phyloP scores from a whole-genome alignment of 2,329 filamentous ascomycete genomes.

The Colletotrichum limetticola region DNA sequence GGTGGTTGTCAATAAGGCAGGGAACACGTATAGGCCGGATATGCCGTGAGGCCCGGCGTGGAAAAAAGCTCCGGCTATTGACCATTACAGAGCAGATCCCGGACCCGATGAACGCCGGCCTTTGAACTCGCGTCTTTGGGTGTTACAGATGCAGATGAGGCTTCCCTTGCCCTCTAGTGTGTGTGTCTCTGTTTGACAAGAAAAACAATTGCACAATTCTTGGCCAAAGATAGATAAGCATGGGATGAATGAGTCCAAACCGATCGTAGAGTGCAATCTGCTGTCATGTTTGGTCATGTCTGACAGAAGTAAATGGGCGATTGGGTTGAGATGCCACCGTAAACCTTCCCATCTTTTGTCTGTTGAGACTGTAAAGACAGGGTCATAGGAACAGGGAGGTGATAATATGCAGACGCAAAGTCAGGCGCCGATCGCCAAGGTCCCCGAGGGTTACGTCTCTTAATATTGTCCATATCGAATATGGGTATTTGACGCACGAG shows the following conservation, averaged over 20 bases:
- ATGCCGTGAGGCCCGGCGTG: not conserved
- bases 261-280: not conserved
- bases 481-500: not conserved
- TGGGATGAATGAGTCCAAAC: not conserved
- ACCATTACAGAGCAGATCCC: constrained; percentile 5
- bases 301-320: not conserved
- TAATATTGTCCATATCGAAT: not conserved
- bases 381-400: not conserved
- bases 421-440: not conserved
- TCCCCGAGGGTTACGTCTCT: not conserved
- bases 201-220: not conserved
- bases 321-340: not conserved
- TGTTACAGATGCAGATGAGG: constrained; percentile 9
- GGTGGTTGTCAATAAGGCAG: not conserved
- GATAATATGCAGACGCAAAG: not conserved
- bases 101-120: constrained; percentile 9
- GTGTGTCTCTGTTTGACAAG: not conserved
- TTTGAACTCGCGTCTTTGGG: not conserved
- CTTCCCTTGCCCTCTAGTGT: not conserved
- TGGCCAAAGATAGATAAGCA: not conserved
- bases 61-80: not conserved
- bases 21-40: not conserved
- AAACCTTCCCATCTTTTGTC: not conserved
- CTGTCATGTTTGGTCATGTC: not conserved
- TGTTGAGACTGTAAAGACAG: not conserved